Percentiles rank a stretch among this genome's conserved stretches.
These are phyloP conservation scores for Botrytis cinerea DNA, from an alignment of 2,329 filamentous ascomycete genomes.

Conservation along the genomic window DNA sequence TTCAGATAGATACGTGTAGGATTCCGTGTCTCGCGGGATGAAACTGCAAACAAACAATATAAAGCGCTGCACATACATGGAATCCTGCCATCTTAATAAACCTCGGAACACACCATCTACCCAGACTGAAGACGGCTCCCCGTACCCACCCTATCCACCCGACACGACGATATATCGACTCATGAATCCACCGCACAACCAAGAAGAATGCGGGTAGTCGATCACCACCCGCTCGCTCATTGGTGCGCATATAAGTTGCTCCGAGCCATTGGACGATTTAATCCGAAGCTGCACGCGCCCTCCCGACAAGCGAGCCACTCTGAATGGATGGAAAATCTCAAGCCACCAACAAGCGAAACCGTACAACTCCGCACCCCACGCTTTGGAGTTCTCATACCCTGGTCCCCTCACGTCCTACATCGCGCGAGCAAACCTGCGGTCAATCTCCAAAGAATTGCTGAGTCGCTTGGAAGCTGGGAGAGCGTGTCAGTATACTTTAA, in stretches of 20 bases:
- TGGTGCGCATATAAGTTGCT: slow-evolving; percentile 24
- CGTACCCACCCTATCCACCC: background rate
- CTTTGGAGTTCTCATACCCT: background rate
- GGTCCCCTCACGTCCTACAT: background rate
- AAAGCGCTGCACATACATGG: slow-evolving; percentile 6
- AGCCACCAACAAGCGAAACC: slow-evolving; percentile 1
- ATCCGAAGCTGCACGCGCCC: background rate
- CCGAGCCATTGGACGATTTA: background rate
- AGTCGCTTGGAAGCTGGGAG: background rate
- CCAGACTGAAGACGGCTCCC: background rate
- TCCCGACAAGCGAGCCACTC: slow-evolving; percentile 6
- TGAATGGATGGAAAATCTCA: slow-evolving; percentile 17
- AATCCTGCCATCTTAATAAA: slow-evolving; percentile 22
- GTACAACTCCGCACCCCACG: slow-evolving; percentile 5
- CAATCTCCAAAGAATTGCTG: background rate
- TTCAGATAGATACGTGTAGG: background rate
- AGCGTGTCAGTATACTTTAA: background rate
- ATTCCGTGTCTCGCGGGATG: slow-evolving; percentile 8
- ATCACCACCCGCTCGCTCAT: background rate
- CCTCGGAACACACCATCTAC: background rate
- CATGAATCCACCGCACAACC: background rate
- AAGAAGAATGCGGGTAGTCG: background rate
- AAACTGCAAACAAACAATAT: background rate
- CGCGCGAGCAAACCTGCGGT: background rate
- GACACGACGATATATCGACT: background rate